A percentile compares a stretch with the other conserved stretches of the same genome.
phyloP scores from a whole-genome alignment of 371 early-diverging fungal species.

The Mortierella sp. region DNA sequence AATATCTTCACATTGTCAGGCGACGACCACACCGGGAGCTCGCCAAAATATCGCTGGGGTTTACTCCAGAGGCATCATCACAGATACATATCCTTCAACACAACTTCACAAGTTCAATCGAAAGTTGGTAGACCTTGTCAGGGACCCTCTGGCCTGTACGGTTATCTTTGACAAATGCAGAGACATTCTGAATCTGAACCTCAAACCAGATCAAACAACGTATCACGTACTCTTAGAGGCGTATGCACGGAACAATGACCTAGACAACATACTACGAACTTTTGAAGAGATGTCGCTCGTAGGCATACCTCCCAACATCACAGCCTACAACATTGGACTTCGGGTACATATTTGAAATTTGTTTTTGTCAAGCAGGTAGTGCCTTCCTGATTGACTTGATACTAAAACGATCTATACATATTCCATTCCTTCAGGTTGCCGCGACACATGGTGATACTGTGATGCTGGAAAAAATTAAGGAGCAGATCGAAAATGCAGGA shows the following conservation, averaged over 20 bases:
- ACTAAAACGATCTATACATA: background rate
- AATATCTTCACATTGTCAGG: conserved; percentile 4
- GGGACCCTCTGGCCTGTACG: conserved; percentile 13
- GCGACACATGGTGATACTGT: conserved; percentile 40
- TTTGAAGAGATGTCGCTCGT: conserved; percentile 59
- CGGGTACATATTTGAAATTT: conserved; percentile 18
- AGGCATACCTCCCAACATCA: conserved; percentile 43
- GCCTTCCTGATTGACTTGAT: background rate
- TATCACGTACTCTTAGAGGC: conserved; percentile 39
- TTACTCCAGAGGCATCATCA: conserved; percentile 29
- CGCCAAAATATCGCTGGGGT: conserved; percentile 1
- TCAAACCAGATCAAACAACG: conserved; percentile 49
- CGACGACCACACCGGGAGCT: background rate
- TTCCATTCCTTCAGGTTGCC: conserved; percentile 40
- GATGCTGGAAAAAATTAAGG: conserved; percentile 38
- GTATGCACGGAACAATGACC: conserved; percentile 41
- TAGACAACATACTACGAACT: conserved; percentile 27
- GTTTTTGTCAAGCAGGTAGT: background rate
- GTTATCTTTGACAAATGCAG: conserved; percentile 47
- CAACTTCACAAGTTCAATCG: conserved; percentile 29
- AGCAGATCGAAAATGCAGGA: conserved; percentile 57
- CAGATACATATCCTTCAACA: conserved; percentile 35
- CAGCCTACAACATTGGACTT: conserved; percentile 53
- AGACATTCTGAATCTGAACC: conserved; percentile 25
- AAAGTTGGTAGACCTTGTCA: conserved; percentile 23